Conservation (phyloP, 768 basidiomycete genomes). For the Albatrellus ellisii region DNA sequence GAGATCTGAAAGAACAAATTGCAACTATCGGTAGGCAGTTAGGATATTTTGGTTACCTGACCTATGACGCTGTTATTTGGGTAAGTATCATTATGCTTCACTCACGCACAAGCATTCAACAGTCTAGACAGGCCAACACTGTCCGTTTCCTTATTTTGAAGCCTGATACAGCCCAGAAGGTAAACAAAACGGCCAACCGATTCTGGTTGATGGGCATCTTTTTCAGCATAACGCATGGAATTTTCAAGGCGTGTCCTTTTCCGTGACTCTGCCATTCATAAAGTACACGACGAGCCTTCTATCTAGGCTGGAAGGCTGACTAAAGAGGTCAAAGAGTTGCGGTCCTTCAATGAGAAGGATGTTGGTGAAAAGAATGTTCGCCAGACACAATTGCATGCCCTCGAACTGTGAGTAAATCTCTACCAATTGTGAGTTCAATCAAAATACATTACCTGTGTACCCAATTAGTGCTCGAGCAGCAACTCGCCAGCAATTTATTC, state of each 20-base stretch:
- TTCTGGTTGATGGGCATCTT: conserved; percentile 86
- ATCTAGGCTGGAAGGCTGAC: conserved; percentile 45
- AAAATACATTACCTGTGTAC: conserved; percentile 5
- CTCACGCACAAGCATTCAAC: neutral
- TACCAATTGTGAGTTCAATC: neutral
- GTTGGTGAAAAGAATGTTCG: conserved; percentile 49
- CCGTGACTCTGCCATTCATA: neutral
- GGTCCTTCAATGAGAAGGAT: conserved; percentile 50
- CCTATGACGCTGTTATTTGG: conserved; percentile 79
- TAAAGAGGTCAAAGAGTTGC: conserved; percentile 43
- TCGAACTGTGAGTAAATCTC: conserved; percentile 34
- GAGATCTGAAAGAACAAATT: conserved; percentile 55
- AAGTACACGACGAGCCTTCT: neutral
- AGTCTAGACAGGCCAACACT: conserved; percentile 37
- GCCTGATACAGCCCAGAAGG: conserved; percentile 45
- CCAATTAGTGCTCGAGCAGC: conserved; percentile 46
- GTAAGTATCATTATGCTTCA: conserved; percentile 28
- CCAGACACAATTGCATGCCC: conserved; percentile 45
- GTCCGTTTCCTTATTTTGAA: conserved; percentile 50
- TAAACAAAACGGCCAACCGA: conserved; percentile 57
- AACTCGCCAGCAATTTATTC: conserved; percentile 66
- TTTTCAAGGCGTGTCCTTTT: conserved; percentile 40
- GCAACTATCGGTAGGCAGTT: conserved; percentile 75
- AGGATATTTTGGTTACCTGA: conserved; percentile 78
- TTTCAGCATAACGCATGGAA: conserved; percentile 59